Base-by-base conservation (phyloP, 768 basidiomycete species). In the Boletus eberwhitei region DNA sequence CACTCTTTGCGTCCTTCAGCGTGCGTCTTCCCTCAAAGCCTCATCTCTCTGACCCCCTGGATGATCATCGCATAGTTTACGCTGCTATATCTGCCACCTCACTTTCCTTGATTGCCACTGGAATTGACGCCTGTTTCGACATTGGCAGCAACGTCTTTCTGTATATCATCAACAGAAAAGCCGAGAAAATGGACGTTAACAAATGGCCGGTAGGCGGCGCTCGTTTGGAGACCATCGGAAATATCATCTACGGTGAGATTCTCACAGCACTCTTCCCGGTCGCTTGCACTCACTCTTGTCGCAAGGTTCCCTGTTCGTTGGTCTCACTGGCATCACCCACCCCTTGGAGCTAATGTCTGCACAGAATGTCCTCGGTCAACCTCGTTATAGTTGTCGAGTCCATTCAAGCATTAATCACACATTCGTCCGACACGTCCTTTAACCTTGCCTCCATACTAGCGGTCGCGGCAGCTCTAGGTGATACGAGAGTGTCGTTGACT, bases 161-260 rank as follows among this genome's bases (percentile, higher is more conserved):
- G 3, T 88, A 84, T 60, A 85, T 81, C 78, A 75, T 95, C 3
- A 87, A 98, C 71, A 76, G 76, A 60, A 87, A 92, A 62, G 85
- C 92, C 1, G 72, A 64, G 12, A 77, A 62, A 34, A 78, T 96
- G 57, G 93, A 97, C 64, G 60, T 75, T 40, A 91, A 87, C 70
- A 89, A 89, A 60, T 98, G 93, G 94, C 93, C 95, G 29, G 88
- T 93, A 4, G 87, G 94, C 46, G 93, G 93, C 36, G 83, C 88
- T n/a, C 81, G 93, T 44, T 78, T 97, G 42, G 90, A 94, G 68
- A 93, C 90, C 5, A 91, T 93, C 51, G 91, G 90, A 13, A 94
- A 95, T 62, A 85, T 93, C 54, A 75, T 91, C 50, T 96, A 93
- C 61, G 93, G 91, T 83, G 42, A 57, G 58, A 58, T 37, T 12